Evolutionary conservation across 1,284 basidiomycete species (phyloP), one percentile per base, ranked within the genome.

Genomic region (Cryptococcus deneoformans): DNA sequence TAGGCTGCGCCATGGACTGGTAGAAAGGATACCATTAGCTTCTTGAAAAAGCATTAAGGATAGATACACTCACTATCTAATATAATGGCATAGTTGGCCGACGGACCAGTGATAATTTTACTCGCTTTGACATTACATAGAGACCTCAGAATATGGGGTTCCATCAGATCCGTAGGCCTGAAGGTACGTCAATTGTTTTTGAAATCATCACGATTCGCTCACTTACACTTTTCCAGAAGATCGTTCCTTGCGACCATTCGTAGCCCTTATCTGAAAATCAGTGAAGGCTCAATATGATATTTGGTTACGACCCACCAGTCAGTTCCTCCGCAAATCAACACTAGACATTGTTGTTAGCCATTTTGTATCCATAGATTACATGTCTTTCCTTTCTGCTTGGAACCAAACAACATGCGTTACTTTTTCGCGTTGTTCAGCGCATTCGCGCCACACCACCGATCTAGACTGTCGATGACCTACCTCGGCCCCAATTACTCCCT

Each of bases 71-170:
- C 29, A 77, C 77, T 61, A 78, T 90, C 89, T 58, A 94, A 74
- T 8, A 81, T 85, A 47, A 92, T 61, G 24, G 65, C 69, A 54
- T 75, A 76, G 57, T 75, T 85, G 61, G 85, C 87, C 66, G 90
- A 86, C 67, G 88, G 89, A 2, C 85, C 85, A 2, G 88, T 83
- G 71, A 92, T 85, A 50, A 92, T 77, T 29, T 88, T 87, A 14
- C 80, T 78, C 24, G 83, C 81, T 70, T 87, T 85, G 77, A 95
- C 82, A 70, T 94, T 92, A 71, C 85, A 83, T 34, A 97, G 80
- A 0, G 90, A 89, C 53, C 94, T 89, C 42, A 96, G 82, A 69
- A 95, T 91, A 74, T 92, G 85, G 0, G 93, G 92, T 72, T 87
- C 84, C 48, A 86, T 82, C 5, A 97, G 82, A 80, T 96, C 92